Evolutionary conservation across 2,329 filamentous ascomycete genomes (phyloP).

Genomic region (Ascochyta viciae-villosae): DNA sequence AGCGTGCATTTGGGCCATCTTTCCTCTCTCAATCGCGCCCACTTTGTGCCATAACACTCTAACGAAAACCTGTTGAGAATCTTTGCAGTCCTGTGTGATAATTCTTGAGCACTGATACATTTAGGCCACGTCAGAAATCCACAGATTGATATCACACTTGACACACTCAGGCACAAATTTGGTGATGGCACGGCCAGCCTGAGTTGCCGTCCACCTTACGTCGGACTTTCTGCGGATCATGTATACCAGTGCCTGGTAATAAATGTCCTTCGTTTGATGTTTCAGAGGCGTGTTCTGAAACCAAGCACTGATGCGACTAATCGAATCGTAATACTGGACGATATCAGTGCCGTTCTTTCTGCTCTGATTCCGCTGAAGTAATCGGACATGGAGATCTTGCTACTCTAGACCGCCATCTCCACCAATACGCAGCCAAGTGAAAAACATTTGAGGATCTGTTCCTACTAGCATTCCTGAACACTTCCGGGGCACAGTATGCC

Average conservation of each 20-base stretch:
- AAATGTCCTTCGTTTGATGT: background rate
- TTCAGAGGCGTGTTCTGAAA: background rate
- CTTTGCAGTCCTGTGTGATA: too few species aligned
- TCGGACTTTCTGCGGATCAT: slow-evolving; percentile 3
- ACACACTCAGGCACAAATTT: background rate
- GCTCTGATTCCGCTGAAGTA: background rate
- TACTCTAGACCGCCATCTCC: slow-evolving; percentile 18
- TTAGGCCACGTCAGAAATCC: background rate
- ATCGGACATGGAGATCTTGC: background rate
- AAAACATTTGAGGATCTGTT: slow-evolving; percentile 32
- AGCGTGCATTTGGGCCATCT: too few species aligned
- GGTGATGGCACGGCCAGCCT: background rate
- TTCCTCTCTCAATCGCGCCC: too few species aligned
- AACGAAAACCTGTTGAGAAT: too few species aligned
- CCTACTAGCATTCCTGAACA: slow-evolving; percentile 12
- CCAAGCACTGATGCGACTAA: background rate
- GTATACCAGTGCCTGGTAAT: background rate
- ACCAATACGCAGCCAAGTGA: slow-evolving; percentile 32
- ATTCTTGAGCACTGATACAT: background rate
- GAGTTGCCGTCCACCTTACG: background rate
- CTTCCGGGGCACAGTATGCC: slow-evolving; percentile 32
- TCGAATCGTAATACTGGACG: background rate
- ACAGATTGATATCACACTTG: background rate
- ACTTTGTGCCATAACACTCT: too few species aligned
- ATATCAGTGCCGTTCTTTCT: background rate